Conservation (phyloP, 306 rosid genomes). For the Glycine tomentella region DNA sequence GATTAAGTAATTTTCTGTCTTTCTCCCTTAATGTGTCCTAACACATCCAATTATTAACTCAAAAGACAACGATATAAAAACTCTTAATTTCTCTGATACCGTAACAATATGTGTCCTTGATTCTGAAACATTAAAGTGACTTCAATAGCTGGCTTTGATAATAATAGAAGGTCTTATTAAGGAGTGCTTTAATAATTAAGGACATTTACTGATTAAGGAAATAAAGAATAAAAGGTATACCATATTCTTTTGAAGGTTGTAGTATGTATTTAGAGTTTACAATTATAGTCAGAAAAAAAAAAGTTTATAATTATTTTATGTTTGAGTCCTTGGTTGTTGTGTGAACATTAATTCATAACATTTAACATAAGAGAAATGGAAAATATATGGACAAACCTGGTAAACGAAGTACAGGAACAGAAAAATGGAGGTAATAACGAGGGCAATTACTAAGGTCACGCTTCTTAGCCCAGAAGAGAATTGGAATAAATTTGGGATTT, state of each 20-base stretch:
- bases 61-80: too few species aligned
- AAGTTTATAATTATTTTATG: not conserved
- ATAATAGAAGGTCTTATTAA: not conserved
- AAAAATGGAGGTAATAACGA: conserved; percentile 41
- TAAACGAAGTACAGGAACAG: conserved; percentile 51
- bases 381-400: conserved; percentile 51
- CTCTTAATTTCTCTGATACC: too few species aligned
- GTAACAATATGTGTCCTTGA: too few species aligned
- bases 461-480: conserved; percentile 37
- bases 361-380: not conserved
- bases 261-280: too few species aligned
- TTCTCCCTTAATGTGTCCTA: too few species aligned
- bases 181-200: not conserved
- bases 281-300: too few species aligned
- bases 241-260: too few species aligned
- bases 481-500: conserved; percentile 47
- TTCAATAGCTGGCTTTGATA: not conserved
- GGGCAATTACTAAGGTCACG: conserved; percentile 49
- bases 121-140: not conserved
- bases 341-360: not conserved
- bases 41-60: too few species aligned
- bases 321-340: not conserved
- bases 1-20: too few species aligned
- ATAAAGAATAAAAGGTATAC: too few species aligned
- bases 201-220: not conserved